Evolutionary conservation across 306 rosid genomes (phyloP).

Genomic region (Gastrolobium villosum): DNA sequence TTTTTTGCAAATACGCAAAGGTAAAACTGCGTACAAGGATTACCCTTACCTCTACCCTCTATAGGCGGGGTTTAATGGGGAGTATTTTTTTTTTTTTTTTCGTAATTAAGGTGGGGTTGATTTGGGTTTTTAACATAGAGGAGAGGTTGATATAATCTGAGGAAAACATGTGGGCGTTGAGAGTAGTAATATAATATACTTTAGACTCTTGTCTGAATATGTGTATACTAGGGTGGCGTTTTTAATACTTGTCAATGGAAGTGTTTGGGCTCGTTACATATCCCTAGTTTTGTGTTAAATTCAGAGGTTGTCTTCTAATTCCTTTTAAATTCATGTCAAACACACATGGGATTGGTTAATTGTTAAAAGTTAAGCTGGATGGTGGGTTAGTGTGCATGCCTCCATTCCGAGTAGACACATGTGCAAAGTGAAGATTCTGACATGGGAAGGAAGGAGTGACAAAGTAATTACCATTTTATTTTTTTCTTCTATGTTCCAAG

Average conservation of each 20-base stretch:
- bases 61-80: too few species aligned
- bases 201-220: background rate
- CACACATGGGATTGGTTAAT: background rate
- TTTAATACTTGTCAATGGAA: background rate
- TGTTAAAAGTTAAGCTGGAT: background rate
- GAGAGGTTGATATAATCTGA: conserved; percentile 3
- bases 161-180: background rate
- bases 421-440: background rate
- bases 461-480: background rate
- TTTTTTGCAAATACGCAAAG: too few species aligned
- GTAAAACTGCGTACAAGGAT: too few species aligned
- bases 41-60: too few species aligned
- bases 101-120: background rate
- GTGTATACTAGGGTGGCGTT: background rate
- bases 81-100: too few species aligned
- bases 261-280: background rate
- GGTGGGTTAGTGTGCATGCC: background rate
- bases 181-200: background rate
- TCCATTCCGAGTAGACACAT: background rate
- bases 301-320: background rate
- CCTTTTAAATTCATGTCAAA: background rate
- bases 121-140: background rate
- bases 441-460: background rate
- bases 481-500: conserved; percentile 9
- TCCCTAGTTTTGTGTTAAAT: conserved; percentile 1